Base-by-base conservation (phyloP, 805 yeast species). In the Hanseniaspora mollemarum region DNA sequence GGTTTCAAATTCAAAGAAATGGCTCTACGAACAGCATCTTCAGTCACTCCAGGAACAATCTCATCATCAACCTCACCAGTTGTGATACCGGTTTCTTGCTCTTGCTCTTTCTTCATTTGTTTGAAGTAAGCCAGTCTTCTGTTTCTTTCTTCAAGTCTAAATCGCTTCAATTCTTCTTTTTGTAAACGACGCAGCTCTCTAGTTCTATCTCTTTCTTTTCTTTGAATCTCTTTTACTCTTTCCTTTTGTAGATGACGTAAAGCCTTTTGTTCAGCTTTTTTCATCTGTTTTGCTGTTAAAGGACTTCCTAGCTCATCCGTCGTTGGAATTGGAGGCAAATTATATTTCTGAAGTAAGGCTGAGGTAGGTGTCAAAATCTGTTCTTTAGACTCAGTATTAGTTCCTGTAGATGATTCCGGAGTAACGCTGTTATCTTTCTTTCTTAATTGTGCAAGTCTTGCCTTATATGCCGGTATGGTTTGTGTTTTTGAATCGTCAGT, bases 81-180 rank as follows among this genome's bases (percentile, higher is more conserved):
- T 18, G 5, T 16, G 25, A 16, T 18, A 7, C 25, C 43, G 3
- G 22, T n/a, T 3, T 5, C 9, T 26, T 13, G 3, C 9, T 29
- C 36, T 21, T 41, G 35, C 16, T 41, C 36, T 31, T 13, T 43
- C 22, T 33, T n/a, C 31, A 32, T 19, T 29, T 43, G 26, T 24
- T 26, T 19, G 35, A 41, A 41, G 29, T 31, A 31, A 29, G 26
- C 35, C 36, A 28, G 9, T 43, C 39, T 43, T 43, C 39, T 33
- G 3, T 31, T 43, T 18, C 18, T 18, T 16, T 24, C 37, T n/a
- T 35, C 48, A 6, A 10, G 28, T 43, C 48, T 33, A 16, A 36
- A 32, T 25, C 22, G 25, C 28, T 35, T 29, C 21, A 44, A 13
- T 25, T 36, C 36, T 45, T 45, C 33, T 15, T 39, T 39, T 7